These are phyloP conservation scores for Euclidium syriacum DNA, from an alignment of 345 rosid species.

Conservation along the genomic window DNA sequence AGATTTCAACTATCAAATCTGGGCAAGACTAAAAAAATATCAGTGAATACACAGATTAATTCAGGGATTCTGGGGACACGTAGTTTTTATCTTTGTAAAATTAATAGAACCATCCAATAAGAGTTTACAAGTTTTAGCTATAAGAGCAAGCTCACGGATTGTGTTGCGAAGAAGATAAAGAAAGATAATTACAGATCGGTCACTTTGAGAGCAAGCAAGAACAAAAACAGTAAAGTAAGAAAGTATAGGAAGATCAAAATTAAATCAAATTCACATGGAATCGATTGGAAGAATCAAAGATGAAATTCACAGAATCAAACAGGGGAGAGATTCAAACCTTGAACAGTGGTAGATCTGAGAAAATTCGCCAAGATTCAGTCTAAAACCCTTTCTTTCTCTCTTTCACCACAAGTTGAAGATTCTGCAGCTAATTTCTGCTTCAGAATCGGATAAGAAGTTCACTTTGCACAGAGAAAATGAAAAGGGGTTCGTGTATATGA, in stretches of 20 bases:
- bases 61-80: background rate
- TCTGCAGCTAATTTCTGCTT: constrained; percentile 27
- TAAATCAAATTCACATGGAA: background rate
- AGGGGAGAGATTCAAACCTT: constrained; percentile 19
- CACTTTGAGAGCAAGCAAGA: background rate
- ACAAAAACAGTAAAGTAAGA: constrained; percentile 2
- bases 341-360: constrained; percentile 26
- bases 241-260: background rate
- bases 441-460: constrained; percentile 31
- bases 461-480: constrained; percentile 14
- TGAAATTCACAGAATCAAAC: constrained; percentile 10
- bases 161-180: background rate
- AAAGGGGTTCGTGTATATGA: constrained; percentile 31
- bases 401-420: constrained; percentile 27
- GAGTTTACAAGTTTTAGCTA: background rate
- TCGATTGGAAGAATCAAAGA: background rate
- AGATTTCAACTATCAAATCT: constrained; percentile 12
- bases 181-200: constrained; percentile 22
- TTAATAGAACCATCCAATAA: background rate
- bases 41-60: background rate
- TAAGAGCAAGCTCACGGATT: constrained; percentile 4
- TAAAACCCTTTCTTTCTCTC: background rate
- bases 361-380: constrained; percentile 2
- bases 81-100: background rate
- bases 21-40: background rate